Conservation (phyloP, 208 protist species). For the Crithidia expoeki region DNA sequence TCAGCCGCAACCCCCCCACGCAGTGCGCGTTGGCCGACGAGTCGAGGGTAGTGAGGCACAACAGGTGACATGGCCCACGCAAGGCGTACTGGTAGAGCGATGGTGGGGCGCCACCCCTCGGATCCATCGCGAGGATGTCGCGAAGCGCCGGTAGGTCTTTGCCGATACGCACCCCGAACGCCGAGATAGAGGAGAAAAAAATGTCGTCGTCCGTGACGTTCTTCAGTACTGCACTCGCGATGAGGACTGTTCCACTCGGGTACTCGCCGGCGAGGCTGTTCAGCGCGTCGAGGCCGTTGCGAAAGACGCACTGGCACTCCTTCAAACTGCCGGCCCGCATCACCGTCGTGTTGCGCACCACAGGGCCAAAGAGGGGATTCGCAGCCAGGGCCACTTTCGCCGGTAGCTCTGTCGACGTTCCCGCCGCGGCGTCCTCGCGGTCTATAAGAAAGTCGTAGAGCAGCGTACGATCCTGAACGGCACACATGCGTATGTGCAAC, state of each 20-base stretch:
- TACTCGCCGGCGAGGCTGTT: constrained; percentile 7
- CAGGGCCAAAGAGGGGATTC: constrained; percentile 46
- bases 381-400: constrained; percentile 20
- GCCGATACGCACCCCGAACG: constrained; percentile 20
- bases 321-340: constrained; percentile 5
- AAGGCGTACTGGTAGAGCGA: constrained; percentile 51
- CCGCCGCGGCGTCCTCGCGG: constrained; percentile 8
- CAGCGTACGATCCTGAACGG: constrained; percentile 33
- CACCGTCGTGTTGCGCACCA: constrained; percentile 38
- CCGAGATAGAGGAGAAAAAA: constrained; percentile 35
- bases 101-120: constrained; percentile 22
- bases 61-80: constrained; percentile 29
- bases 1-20: constrained; percentile 29
- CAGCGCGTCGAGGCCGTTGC: constrained; percentile 15
- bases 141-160: constrained; percentile 39
- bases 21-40: constrained; percentile 25
- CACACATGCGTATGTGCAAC: constrained; percentile 38
- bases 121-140: constrained; percentile 38
- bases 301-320: constrained; percentile 18
- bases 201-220: constrained; percentile 31
- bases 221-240: constrained; percentile 34
- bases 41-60: constrained; percentile 41
- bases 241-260: constrained; percentile 18
- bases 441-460: constrained; percentile 31
- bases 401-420: not conserved